A percentile compares a stretch with the other conserved stretches of the same genome.
These are phyloP conservation scores for Chrysosphaeria jannelii DNA, from an alignment of 2,329 filamentous ascomycete genomes.

Conservation along the genomic window DNA sequence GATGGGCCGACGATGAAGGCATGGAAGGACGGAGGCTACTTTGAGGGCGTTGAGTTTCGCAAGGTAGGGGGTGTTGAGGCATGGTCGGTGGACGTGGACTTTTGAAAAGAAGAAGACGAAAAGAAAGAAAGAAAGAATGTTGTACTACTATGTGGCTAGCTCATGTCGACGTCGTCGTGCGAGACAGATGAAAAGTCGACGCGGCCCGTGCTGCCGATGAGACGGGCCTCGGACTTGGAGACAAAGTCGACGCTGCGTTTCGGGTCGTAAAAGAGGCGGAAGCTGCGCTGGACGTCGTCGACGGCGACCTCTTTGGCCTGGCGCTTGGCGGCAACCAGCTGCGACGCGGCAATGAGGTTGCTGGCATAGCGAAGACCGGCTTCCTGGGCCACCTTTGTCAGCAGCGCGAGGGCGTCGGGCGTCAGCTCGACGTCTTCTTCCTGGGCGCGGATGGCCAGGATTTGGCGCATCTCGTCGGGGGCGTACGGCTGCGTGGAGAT, in stretches of 20 bases:
- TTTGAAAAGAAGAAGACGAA: conserved; percentile 3
- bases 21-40: conserved; percentile 82
- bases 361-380: conserved; percentile 84
- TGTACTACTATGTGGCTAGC: conserved; percentile 8
- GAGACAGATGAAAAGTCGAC: conserved; percentile 33
- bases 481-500: conserved; percentile 75
- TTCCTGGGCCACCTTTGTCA: conserved; percentile 89
- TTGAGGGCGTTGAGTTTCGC: conserved; percentile 65
- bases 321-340: conserved; percentile 64
- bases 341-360: conserved; percentile 86
- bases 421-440: conserved; percentile 90
- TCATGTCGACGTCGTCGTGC: not conserved
- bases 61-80: conserved; percentile 19
- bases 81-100: conserved; percentile 18
- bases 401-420: conserved; percentile 62
- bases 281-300: conserved; percentile 78
- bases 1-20: conserved; percentile 62
- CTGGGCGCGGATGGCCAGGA: conserved; percentile 69
- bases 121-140: not conserved
- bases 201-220: conserved; percentile 63
- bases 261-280: conserved; percentile 80
- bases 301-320: conserved; percentile 58
- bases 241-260: conserved; percentile 74
- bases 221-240: conserved; percentile 60
- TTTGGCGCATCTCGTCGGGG: conserved; percentile 66